Evolutionary conservation across 768 basidiomycete genomes (phyloP).

Genomic region (Tricholoma sp.): DNA sequence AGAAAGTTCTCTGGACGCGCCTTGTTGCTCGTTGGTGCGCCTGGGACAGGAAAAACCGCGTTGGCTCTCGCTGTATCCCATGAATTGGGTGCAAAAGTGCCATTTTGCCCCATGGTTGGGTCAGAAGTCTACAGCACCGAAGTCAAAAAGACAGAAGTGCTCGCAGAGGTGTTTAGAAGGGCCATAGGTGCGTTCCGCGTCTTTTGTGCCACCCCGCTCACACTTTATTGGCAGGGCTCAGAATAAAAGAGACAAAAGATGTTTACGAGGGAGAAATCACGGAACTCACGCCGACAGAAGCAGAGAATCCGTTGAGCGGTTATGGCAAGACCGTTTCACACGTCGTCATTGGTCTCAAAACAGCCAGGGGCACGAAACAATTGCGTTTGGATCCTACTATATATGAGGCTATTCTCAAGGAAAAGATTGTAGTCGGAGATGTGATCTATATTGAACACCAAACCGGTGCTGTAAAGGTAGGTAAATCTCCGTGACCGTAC

Average conservation of each 20-base stretch:
- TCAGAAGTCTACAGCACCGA: slow-evolving; percentile 97
- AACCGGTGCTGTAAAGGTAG: slow-evolving; percentile 91
- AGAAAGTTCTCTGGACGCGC: slow-evolving; percentile 94
- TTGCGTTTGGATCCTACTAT: slow-evolving; percentile 91
- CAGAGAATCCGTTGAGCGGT: slow-evolving; percentile 95
- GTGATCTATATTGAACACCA: slow-evolving; percentile 94
- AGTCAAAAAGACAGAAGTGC: slow-evolving; percentile 98
- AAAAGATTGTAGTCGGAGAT: slow-evolving; percentile 94
- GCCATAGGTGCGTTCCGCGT: slow-evolving; percentile 85
- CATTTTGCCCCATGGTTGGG: slow-evolving; percentile 98
- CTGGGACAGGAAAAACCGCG: slow-evolving; percentile 98
- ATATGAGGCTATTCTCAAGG: slow-evolving; percentile 96
- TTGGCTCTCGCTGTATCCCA: slow-evolving; percentile 91
- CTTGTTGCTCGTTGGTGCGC: slow-evolving; percentile 87
- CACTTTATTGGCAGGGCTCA: slow-evolving; percentile 84
- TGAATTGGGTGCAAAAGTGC: slow-evolving; percentile 90
- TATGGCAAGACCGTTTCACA: slow-evolving; percentile 99
- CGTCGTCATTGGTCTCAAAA: slow-evolving; percentile 94
- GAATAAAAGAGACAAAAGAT: slow-evolving; percentile 99
- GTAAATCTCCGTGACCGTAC: slow-evolving; percentile 9
- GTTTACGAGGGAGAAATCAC: slow-evolving; percentile 99
- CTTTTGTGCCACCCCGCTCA: no score
- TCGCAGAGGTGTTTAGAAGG: slow-evolving; percentile 92
- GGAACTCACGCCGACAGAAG: slow-evolving; percentile 91
- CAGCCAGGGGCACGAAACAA: slow-evolving; percentile 89